Base-by-base conservation (phyloP, 257 asterid species). In the Marsdenia floribunda region DNA sequence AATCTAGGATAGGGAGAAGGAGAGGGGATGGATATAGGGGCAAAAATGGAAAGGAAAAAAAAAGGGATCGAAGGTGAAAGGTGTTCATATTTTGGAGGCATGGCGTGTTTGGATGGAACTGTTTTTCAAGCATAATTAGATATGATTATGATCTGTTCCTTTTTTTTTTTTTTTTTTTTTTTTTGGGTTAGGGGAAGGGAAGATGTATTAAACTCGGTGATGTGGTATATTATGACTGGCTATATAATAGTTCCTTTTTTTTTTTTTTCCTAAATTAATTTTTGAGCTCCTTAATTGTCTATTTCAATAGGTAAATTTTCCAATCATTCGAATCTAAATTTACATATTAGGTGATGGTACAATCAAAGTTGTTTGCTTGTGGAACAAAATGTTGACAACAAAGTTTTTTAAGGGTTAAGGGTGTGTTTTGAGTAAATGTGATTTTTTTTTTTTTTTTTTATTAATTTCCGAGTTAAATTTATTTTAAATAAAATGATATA, bases 31-130 rank as follows among this genome's bases (percentile, higher is more conserved):
- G 10, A 11, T 19, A 33, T 22, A 22, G 78, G 73, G 73, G 73
- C 53, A 61, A 75, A 75, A 38, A n/a, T 49, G 78, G 73, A 3
- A 75, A 22, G 53, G 1, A 42, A 6, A 29, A 29, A 37, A 66
- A 7, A 42, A 42, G 9, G 5, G 15, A 66, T 67, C 73, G 53
- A 24, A 53, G 13, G 50, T 35, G 55, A 3, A 52, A 75, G 12
- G 42, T 75, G 78, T 75, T 75, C 15, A 75, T 75, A 75, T 66
- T 54, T 38, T 38, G 72, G 68, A 19, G 57, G 35, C 7, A 73
- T 52, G 68, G 78, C 73, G 60, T 53, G 73, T 66, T 59, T 75
- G 73, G 78, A 67, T 22, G 73, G 57, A 21, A 66, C 40, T 50
- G n/a, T 75, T 61, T 22, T 37, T 18, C 29, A 5, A 19, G 2